Base-by-base conservation (phyloP, 2,329 filamentous ascomycete species). In the Fusarium nisikadoi region DNA sequence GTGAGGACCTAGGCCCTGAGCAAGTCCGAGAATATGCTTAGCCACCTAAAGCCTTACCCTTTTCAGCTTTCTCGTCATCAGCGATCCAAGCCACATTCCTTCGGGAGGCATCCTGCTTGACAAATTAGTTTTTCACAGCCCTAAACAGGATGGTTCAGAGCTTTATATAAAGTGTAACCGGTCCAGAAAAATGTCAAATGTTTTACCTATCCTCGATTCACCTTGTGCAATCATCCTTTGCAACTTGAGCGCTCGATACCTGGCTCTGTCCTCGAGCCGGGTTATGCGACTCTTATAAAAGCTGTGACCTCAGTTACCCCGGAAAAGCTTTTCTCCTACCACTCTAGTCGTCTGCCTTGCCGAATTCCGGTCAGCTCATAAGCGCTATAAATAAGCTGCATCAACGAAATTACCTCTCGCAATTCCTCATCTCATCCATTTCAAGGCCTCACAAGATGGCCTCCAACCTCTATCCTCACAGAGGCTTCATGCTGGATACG, bases 401-500 rank as follows among this genome's bases (percentile, higher is more conserved):
- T 3, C 20, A n/a, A 33, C 14, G 16, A 31, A 49, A 49, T 23
- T 19, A 19, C 33, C 27, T 49, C 20, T 19, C 14, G 17, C 23
- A 38, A 4, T 4, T 19, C 20, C 27, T 8, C 50, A 6, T 9
- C 27, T 10, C 1, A 8, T 1, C 0, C 6, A 8, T 9, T 16
- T 11, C 6, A 35, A 35, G 10, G 5, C 16, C 17, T 10, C 1
- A 6, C 17, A 62, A 31, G 12, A 62, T 62, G 60, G 54, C 7
- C 2, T 47, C 59, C 16, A 39, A 31, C 4, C 54, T 67, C 20
- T 67, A 67, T 3, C 41, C 55, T 8, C 64, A 67, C 9, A 38
- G 64, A 38, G 64, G 64, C 1, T 67, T 62, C 9, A 67, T 67
- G 64, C 52, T 67, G 2, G 64, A 67, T 9, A 67, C 64, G 2